A percentile compares a stretch with the other conserved stretches of the same genome.
phyloP scores from a whole-genome alignment of 257 asterid genomes.

The Primulina eburnea region DNA sequence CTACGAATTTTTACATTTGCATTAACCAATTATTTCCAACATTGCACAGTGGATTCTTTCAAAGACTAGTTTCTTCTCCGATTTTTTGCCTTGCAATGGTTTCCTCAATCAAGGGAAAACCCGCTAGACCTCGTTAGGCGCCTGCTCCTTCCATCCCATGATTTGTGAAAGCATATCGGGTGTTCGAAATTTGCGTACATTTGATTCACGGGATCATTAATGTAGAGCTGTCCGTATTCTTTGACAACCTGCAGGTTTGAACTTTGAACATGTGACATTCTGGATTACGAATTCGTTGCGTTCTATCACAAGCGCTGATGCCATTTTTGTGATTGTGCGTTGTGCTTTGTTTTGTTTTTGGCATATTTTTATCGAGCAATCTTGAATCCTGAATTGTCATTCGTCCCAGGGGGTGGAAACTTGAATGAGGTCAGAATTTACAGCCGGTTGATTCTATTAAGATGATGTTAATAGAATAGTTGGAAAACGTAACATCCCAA shows the following conservation, averaged over 20 bases:
- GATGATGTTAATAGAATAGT: constrained; percentile 1
- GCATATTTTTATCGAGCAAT: constrained; percentile 20
- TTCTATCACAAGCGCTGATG: background rate
- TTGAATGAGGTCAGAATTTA: constrained; percentile 36
- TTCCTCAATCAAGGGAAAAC: constrained; percentile 11
- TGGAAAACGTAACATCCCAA: background rate
- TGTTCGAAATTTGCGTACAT: constrained; percentile 5
- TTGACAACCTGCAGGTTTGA: background rate
- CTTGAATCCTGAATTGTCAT: constrained; percentile 27
- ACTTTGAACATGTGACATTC: constrained; percentile 11
- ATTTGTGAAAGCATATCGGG: background rate
- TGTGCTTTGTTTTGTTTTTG: background rate
- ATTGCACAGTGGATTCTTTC: constrained; percentile 10
- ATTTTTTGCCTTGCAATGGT: constrained; percentile 12
- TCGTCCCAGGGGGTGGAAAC: constrained; percentile 29
- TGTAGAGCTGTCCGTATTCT: background rate
- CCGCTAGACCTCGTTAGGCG: background rate
- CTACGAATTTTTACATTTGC: constrained; percentile 12
- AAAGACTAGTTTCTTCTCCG: background rate
- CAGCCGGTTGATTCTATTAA: constrained; percentile 18
- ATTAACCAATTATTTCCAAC: constrained; percentile 12
- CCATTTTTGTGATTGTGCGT: background rate
- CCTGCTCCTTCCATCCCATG: background rate
- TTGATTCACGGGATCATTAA: constrained; percentile 23
- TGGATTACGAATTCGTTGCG: background rate